Conservation (phyloP, 2,329 filamentous ascomycete species). For the Ascochyta fabae region DNA sequence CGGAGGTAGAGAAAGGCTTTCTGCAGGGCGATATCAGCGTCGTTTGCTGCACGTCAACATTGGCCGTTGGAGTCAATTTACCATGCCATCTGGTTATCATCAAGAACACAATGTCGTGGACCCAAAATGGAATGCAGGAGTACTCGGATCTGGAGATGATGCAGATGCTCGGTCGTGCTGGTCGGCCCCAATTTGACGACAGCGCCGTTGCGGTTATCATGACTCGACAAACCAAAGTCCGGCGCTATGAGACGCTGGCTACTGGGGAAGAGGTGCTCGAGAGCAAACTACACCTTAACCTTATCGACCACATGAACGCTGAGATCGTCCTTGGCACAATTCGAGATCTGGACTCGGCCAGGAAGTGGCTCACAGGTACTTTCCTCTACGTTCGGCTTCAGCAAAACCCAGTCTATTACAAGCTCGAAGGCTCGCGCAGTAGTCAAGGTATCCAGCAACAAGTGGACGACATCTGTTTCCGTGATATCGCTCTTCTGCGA, state of each 20-base stretch:
- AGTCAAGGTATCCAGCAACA: slow-evolving; percentile 64
- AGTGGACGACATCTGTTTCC: slow-evolving; percentile 73
- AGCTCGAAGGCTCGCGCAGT: slow-evolving; percentile 62
- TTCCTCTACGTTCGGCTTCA: slow-evolving; percentile 79
- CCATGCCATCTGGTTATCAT: slow-evolving; percentile 84
- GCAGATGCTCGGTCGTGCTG: slow-evolving; percentile 88
- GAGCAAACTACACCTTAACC: slow-evolving; percentile 77
- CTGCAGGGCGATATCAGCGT: slow-evolving; percentile 74
- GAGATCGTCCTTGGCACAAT: slow-evolving; percentile 81
- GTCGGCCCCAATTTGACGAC: slow-evolving; percentile 81
- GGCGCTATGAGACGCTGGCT: slow-evolving; percentile 74
- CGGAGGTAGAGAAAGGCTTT: slow-evolving; percentile 71
- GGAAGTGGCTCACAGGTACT: slow-evolving; percentile 76
- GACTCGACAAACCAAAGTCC: slow-evolving; percentile 69
- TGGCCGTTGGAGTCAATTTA: slow-evolving; percentile 83
- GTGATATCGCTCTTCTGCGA: slow-evolving; percentile 70
- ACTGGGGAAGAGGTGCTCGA: slow-evolving; percentile 76
- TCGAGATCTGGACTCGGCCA: slow-evolving; percentile 67
- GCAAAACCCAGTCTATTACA: slow-evolving; percentile 74
- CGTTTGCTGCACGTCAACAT: slow-evolving; percentile 85
- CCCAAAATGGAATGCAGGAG: slow-evolving; percentile 65
- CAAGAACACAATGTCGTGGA: slow-evolving; percentile 74
- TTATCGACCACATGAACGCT: slow-evolving; percentile 85
- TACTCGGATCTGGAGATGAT: slow-evolving; percentile 85
- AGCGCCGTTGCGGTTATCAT: slow-evolving; percentile 80